A percentile compares a stretch with the other conserved stretches of the same genome.
phyloP scores from a whole-genome alignment of 2,329 filamentous ascomycete genomes.

The Aspergillus novoparasiticus region DNA sequence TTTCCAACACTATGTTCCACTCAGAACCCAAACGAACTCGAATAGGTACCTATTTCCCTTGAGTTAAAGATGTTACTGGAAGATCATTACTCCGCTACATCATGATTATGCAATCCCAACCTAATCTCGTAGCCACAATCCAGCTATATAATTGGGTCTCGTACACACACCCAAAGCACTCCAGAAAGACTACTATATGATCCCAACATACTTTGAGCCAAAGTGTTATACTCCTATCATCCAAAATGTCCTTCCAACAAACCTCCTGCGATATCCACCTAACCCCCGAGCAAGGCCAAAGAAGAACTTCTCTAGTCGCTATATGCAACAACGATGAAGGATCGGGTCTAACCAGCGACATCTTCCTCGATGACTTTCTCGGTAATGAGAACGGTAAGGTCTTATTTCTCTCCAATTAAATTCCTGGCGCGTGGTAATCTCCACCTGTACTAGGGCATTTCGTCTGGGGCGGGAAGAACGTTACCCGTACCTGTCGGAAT shows the following conservation, averaged over 20 bases:
- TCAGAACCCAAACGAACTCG: neutral
- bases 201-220: too few species aligned
- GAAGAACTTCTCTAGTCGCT: slow-evolving; percentile 13
- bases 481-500: slow-evolving; percentile 18
- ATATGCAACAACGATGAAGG: slow-evolving; percentile 25
- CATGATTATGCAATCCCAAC: neutral
- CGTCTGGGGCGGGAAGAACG: slow-evolving; percentile 16
- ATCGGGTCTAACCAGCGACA: slow-evolving; percentile 15
- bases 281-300: neutral
- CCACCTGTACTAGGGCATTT: slow-evolving; percentile 15
- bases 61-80: neutral
- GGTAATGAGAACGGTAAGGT: slow-evolving; percentile 19
- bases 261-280: slow-evolving; percentile 21
- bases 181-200: neutral
- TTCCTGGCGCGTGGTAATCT: neutral
- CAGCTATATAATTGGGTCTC: neutral
- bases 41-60: neutral
- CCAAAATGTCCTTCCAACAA: slow-evolving; percentile 19
- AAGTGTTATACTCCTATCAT: neutral
- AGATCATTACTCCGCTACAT: neutral
- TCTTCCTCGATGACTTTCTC: slow-evolving; percentile 17
- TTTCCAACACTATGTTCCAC: too few species aligned
- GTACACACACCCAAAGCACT: neutral
- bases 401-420: too few species aligned
- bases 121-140: neutral